Conservation (phyloP, 495 filamentous ascomycete genomes). For the Cladorrhinum samala region DNA sequence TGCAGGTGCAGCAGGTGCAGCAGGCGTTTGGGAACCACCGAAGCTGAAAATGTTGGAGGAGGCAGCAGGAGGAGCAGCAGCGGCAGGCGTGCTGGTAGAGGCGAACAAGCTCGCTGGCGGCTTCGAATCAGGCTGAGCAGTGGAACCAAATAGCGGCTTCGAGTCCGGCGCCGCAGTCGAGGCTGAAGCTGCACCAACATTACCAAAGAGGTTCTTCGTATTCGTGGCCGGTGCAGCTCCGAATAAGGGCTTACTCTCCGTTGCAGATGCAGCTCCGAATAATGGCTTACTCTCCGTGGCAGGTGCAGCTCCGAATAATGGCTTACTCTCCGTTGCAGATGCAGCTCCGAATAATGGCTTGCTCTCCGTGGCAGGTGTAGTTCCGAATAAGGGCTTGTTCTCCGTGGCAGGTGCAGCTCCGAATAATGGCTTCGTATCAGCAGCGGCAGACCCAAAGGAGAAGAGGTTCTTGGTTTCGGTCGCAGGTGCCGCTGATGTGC, state of each 20-base stretch:
- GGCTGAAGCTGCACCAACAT: background rate
- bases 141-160: conserved; percentile 18
- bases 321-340: conserved; percentile 8
- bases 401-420: conserved; percentile 10
- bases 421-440: conserved; percentile 18
- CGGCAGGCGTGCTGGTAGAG: background rate
- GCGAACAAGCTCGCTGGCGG: conserved; percentile 12
- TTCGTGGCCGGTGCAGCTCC: conserved; percentile 4
- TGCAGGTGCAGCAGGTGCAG: background rate
- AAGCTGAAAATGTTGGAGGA: conserved; percentile 22
- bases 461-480: conserved; percentile 19
- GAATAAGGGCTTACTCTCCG: conserved; percentile 16
- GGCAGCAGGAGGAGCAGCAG: conserved; percentile 15
- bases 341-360: conserved; percentile 22
- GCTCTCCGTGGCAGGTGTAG: conserved; percentile 8
- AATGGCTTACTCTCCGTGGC: conserved; percentile 13
- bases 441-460: conserved; percentile 17
- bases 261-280: conserved; percentile 14
- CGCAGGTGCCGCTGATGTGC: conserved; percentile 10
- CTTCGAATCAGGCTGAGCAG: conserved; percentile 6
- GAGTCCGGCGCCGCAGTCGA: conserved; percentile 4
- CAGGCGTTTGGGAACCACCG: conserved; percentile 22
- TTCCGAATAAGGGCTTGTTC: conserved; percentile 22
- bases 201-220: conserved; percentile 16
- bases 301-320: conserved; percentile 14